Percentiles rank a stretch among this genome's conserved stretches.
Evolutionary conservation across 768 basidiomycete genomes (phyloP).

Genomic region (Russula abietina): DNA sequence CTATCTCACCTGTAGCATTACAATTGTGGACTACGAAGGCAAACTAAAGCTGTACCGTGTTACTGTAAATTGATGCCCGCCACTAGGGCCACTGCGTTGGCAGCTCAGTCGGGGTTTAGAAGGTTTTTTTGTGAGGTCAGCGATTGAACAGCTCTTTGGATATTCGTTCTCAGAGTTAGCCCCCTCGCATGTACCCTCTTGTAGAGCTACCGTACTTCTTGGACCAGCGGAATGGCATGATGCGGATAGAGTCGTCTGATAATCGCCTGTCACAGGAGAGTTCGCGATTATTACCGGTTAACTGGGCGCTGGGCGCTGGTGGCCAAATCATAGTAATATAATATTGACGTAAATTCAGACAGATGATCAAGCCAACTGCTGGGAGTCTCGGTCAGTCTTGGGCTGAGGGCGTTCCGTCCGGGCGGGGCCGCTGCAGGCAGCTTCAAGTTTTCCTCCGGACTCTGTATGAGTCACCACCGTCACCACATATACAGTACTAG

Average conservation of each 20-base stretch:
- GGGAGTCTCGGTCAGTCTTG: no score
- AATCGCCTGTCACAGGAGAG: neutral
- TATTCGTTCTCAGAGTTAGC: neutral
- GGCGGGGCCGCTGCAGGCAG: no score
- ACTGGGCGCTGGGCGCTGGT: neutral
- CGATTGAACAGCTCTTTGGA: conserved; percentile 10
- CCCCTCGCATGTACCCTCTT: neutral
- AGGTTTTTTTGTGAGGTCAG: neutral
- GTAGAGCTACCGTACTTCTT: neutral
- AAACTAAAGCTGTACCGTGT: neutral
- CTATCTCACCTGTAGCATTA: conserved; percentile 16
- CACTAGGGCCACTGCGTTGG: neutral
- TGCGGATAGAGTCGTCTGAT: neutral
- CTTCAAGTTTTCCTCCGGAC: no score
- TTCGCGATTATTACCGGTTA: neutral
- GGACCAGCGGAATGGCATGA: no score
- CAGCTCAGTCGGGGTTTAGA: conserved; percentile 6
- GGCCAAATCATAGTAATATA: no score
- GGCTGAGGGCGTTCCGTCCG: no score
- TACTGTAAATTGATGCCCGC: neutral
- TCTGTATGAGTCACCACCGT: no score
- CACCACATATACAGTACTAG: no score
- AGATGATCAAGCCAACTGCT: no score
- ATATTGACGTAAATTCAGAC: no score
- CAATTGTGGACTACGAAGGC: neutral